A percentile compares a stretch with the other conserved stretches of the same genome.
Conservation (phyloP, 768 basidiomycete genomes). For the Agrocybe pediades region DNA sequence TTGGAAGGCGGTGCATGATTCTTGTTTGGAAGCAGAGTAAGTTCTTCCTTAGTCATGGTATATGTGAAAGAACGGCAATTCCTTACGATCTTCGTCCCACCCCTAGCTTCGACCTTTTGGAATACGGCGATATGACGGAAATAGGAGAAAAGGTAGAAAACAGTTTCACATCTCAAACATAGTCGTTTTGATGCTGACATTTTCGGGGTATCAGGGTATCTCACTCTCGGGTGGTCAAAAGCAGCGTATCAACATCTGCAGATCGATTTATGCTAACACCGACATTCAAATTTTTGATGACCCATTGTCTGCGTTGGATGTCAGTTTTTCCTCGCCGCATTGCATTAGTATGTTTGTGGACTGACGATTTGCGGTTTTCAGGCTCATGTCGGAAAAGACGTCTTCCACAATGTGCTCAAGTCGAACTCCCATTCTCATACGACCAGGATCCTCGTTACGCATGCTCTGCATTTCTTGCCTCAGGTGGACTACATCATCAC, state of each 20-base stretch:
- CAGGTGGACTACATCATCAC: constrained; percentile 84
- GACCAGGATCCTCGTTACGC: constrained; percentile 78
- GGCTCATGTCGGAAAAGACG: constrained; percentile 84
- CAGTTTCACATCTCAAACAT: neutral
- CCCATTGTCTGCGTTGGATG: constrained; percentile 85
- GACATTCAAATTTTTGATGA: constrained; percentile 91
- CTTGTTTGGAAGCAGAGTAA: constrained; percentile 73
- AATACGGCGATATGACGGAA: constrained; percentile 77
- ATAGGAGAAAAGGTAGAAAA: constrained; percentile 33
- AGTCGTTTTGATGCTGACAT: neutral
- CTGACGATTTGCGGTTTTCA: neutral
- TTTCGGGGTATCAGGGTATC: constrained; percentile 55
- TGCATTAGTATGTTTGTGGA: neutral
- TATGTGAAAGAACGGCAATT: neutral
- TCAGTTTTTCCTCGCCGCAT: neutral
- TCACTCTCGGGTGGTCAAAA: constrained; percentile 83
- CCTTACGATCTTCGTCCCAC: neutral
- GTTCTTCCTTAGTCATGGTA: neutral
- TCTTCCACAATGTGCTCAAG: constrained; percentile 59
- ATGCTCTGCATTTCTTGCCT: constrained; percentile 87
- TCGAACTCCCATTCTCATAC: constrained; percentile 55
- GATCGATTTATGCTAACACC: constrained; percentile 81
- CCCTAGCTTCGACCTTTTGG: constrained; percentile 60
- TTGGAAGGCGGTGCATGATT: constrained; percentile 75
- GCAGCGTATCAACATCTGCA: constrained; percentile 82